Evolutionary conservation across 495 filamentous ascomycete genomes (phyloP), one percentile per base, ranked within the genome.

Genomic region (Aspergillus conjunctus): DNA sequence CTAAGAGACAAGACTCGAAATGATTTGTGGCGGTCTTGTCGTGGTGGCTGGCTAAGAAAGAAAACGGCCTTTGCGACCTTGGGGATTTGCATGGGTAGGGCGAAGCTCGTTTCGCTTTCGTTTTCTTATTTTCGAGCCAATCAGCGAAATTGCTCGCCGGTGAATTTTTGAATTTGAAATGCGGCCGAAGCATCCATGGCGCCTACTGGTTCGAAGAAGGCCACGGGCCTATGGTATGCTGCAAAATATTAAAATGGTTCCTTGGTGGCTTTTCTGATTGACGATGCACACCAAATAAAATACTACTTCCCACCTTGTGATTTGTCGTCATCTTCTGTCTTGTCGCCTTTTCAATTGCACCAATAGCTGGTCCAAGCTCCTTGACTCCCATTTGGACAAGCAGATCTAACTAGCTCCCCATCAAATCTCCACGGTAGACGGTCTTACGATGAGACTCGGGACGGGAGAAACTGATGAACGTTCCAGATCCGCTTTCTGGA

Each of bases 301-400:
- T 45, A 51, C 32, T 22, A 12, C 56, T 33, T 56, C 44, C 51
- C 33, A 18, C 54, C 31, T 31, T 58, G 45, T 43, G 46, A 53
- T 62, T 61, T 62, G 60, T 66, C 61, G 58, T 64, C 61, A 61
- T 62, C 55, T 69, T 61, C 61, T 59, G 44, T 21, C 51, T 53
- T 65, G 64, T 61, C 37, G 55, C 21, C 56, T 58, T 58, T 37
- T 52, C 58, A 57, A 58, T 61, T 59, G 51, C 58, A 54, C 63
- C 62, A 64, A 66, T 64, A 34, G 52, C 53, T 76, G 72, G 75
- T 64, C 72, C 69, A 73, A 76, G 73, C 73, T 75, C 66, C 70
- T 68, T 56, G 32, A 66, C 54, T 64, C 57, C 55, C 18, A 43
- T 64, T 54, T 68, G 58, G 60, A 60, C 55, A 68, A 62, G 69